Evolutionary conservation across 2,329 filamentous ascomycete species (phyloP).

Genomic region (Apiospora saccharicola): DNA sequence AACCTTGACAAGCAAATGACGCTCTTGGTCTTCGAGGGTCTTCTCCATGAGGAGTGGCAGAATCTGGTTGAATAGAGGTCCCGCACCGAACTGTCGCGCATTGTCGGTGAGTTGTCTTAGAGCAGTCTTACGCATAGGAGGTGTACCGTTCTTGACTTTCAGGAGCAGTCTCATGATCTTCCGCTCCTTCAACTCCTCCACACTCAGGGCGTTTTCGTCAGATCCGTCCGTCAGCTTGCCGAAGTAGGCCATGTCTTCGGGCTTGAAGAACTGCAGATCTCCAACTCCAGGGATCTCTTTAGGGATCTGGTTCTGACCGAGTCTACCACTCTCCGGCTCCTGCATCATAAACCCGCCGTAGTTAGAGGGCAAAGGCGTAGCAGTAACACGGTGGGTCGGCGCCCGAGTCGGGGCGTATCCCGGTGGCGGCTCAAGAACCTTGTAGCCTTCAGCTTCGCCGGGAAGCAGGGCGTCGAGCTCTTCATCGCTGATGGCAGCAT

Average conservation of each 20-base stretch:
- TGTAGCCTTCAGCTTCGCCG: conserved; percentile 88
- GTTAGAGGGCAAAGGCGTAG: conserved; percentile 76
- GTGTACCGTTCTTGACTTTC: conserved; percentile 99
- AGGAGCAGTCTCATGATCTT: conserved; percentile 98
- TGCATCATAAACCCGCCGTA: conserved; percentile 91
- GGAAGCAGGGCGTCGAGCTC: conserved; percentile 93
- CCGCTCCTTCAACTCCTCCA: conserved; percentile 95
- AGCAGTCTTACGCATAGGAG: conserved; percentile 97
- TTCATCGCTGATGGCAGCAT: conserved; percentile 87
- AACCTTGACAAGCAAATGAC: conserved; percentile 97
- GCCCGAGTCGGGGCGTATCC: conserved; percentile 88
- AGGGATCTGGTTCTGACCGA: conserved; percentile 88
- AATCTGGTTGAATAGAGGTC: conserved; percentile 95
- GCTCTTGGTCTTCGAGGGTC: conserved; percentile 95
- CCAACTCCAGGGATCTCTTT: conserved; percentile 96
- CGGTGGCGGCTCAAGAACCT: conserved; percentile 86
- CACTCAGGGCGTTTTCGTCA: conserved; percentile 88
- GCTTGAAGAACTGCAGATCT: conserved; percentile 97
- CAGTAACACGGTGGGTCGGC: conserved; percentile 76
- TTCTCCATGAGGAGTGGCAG: conserved; percentile 98
- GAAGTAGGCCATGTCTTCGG: conserved; percentile 98
- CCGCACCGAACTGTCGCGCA: conserved; percentile 92
- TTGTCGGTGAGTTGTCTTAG: conserved; percentile 97
- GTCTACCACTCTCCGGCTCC: conserved; percentile 83
- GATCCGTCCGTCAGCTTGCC: conserved; percentile 94